Evolutionary conservation across 228 moss, liverwort and hornwort genomes (phyloP).

Genomic region (Sphagnum fallax): DNA sequence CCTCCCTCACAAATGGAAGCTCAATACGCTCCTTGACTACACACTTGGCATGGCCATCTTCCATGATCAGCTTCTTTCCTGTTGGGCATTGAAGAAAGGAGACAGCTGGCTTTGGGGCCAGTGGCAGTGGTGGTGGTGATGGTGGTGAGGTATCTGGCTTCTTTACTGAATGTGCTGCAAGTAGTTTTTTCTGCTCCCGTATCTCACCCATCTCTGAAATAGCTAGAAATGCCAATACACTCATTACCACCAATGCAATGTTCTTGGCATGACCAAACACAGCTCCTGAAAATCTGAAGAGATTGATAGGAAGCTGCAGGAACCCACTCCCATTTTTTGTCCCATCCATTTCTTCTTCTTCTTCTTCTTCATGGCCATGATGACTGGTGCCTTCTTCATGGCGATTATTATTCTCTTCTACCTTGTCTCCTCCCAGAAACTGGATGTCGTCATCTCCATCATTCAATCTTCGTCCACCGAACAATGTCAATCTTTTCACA

Average conservation of each 20-base stretch:
- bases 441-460: constrained; percentile 24
- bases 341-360: constrained; percentile 38
- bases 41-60: constrained; percentile 68
- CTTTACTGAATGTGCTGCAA: constrained; percentile 11
- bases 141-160: constrained; percentile 22
- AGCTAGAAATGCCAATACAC: constrained; percentile 70
- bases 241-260: constrained; percentile 61
- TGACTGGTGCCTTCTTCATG: constrained; percentile 3
- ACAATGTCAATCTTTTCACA: constrained; percentile 49
- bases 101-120: constrained; percentile 19
- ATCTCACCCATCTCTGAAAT: constrained; percentile 68
- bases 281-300: constrained; percentile 29
- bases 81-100: constrained; percentile 35
- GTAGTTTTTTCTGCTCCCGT: constrained; percentile 46
- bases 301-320: constrained; percentile 29
- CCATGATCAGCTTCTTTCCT: constrained; percentile 71
- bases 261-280: constrained; percentile 58
- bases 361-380: constrained; percentile 25
- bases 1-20: constrained; percentile 74
- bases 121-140: constrained; percentile 27
- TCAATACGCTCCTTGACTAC: constrained; percentile 93
- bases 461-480: constrained; percentile 12
- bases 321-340: constrained; percentile 43
- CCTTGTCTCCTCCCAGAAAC: constrained; percentile 15
- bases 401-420: constrained; percentile 1